These are phyloP conservation scores for Vanrija sp. DNA, from an alignment of 1,284 basidiomycete species.

Conservation along the genomic window DNA sequence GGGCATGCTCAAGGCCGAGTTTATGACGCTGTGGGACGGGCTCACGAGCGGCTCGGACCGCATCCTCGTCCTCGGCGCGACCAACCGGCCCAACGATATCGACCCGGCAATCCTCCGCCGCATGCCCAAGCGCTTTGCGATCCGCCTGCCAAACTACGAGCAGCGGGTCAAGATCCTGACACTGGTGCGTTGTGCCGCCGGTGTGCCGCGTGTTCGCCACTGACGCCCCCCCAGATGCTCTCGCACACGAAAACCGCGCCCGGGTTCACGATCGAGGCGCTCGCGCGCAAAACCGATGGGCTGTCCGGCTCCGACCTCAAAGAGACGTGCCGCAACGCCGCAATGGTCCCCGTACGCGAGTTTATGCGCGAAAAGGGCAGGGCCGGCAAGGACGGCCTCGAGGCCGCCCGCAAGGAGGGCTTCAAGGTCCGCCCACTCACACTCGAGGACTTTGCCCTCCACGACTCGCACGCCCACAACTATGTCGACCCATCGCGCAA, in stretches of 20 bases:
- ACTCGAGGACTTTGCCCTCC: conserved; percentile 65
- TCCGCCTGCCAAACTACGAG: conserved; percentile 72
- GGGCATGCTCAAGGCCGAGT: conserved; percentile 99
- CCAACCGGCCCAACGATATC: conserved; percentile 81
- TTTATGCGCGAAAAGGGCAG: conserved; percentile 63
- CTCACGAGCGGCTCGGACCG: conserved; percentile 72
- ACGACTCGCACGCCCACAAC: conserved; percentile 53
- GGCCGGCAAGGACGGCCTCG: conserved; percentile 42
- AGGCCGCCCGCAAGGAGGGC: conserved; percentile 55
- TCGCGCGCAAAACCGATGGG: conserved; percentile 72
- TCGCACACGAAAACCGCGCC: conserved; percentile 67
- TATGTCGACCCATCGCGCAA: conserved; percentile 8
- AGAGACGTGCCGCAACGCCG: conserved; percentile 90
- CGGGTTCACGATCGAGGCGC: conserved; percentile 60
- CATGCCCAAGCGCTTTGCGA: conserved; percentile 96
- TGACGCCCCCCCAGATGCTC: conserved; percentile 63
- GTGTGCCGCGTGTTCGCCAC: background rate
- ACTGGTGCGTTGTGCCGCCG: conserved; percentile 58
- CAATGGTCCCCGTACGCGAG: conserved; percentile 86
- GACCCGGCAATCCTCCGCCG: conserved; percentile 91
- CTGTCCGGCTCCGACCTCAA: conserved; percentile 87
- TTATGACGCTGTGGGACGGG: conserved; percentile 99
- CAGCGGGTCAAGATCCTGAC: conserved; percentile 86
- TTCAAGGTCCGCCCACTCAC: conserved; percentile 68
- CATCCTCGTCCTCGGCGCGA: conserved; percentile 91